phyloP scores from a whole-genome alignment of 164 flowering plant genomes.

The Chimonanthus praecox region DNA sequence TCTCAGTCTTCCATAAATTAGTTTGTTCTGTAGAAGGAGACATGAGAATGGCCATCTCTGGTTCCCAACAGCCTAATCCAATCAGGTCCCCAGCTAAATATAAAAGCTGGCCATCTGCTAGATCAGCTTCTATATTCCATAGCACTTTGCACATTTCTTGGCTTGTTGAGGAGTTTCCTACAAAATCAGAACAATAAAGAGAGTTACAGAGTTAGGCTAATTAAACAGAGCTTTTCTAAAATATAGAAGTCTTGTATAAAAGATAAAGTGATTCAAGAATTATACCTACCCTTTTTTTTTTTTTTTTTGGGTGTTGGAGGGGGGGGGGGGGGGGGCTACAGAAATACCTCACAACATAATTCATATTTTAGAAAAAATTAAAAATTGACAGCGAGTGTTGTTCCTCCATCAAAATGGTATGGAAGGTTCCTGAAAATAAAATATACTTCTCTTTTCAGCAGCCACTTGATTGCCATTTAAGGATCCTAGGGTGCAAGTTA shows the following conservation, averaged over 20 bases:
- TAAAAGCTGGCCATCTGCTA: slow-evolving; percentile 47
- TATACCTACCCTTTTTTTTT: no score
- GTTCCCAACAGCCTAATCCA: slow-evolving; percentile 58
- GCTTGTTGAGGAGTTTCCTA: slow-evolving; percentile 22
- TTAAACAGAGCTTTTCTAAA: neutral
- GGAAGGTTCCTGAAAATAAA: no score
- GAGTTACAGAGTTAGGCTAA: no score
- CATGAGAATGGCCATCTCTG: slow-evolving; percentile 56
- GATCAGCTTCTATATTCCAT: slow-evolving; percentile 60
- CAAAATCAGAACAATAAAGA: slow-evolving; percentile 9
- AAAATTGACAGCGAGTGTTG: no score
- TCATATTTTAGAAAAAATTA: no score
- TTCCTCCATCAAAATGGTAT: no score
- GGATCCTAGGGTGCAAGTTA: no score
- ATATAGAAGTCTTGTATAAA: neutral
- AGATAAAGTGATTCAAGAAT: neutral
- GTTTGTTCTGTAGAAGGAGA: slow-evolving; percentile 38
- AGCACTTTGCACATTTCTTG: slow-evolving; percentile 36
- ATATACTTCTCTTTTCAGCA: no score
- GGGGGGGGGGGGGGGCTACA: no score
- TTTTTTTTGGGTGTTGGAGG: no score
- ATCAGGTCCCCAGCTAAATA: slow-evolving; percentile 53
- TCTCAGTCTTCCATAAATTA: slow-evolving; percentile 58
- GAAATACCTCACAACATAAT: no score
- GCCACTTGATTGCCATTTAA: no score